These are phyloP conservation scores for Sanghuangporus baumii DNA, from an alignment of 1,284 basidiomycete genomes.

Conservation along the genomic window DNA sequence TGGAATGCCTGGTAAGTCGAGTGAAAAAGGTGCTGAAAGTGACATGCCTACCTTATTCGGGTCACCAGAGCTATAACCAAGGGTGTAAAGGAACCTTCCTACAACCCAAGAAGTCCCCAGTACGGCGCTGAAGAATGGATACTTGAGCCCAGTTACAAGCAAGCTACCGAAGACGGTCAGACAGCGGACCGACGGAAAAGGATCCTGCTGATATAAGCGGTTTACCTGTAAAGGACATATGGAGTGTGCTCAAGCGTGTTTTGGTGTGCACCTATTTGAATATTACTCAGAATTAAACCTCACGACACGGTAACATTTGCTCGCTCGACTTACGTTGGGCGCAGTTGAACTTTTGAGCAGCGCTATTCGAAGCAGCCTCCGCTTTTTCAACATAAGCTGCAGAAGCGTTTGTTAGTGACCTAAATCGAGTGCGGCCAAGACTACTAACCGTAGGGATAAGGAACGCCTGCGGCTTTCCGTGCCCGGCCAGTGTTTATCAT, in stretches of 20 bases:
- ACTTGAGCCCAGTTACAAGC: slow-evolving; percentile 48
- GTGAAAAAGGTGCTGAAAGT: not conserved
- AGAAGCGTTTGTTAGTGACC: not conserved
- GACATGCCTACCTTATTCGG: slow-evolving; percentile 32
- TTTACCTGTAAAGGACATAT: slow-evolving; percentile 39
- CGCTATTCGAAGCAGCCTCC: slow-evolving; percentile 32
- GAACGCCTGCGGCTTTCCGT: slow-evolving; percentile 48
- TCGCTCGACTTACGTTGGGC: slow-evolving; percentile 43
- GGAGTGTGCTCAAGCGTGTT: slow-evolving; percentile 66
- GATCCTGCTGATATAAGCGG: slow-evolving; percentile 7
- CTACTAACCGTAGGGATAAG: slow-evolving; percentile 55
- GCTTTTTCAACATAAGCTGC: slow-evolving; percentile 50
- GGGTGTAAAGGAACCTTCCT: slow-evolving; percentile 55
- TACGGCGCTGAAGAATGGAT: slow-evolving; percentile 50
- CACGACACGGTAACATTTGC: not conserved
- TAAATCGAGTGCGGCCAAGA: not conserved
- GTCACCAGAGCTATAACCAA: slow-evolving; percentile 49
- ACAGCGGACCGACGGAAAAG: not conserved
- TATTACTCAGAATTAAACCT: slow-evolving; percentile 3
- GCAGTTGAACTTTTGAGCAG: slow-evolving; percentile 42
- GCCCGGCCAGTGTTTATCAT: slow-evolving; percentile 37
- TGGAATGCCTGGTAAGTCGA: slow-evolving; percentile 2
- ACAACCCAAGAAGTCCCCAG: slow-evolving; percentile 50
- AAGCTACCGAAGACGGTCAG: slow-evolving; percentile 34
- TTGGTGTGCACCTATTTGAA: slow-evolving; percentile 54